These are phyloP conservation scores for Fraxinus cuspidata DNA, from an alignment of 257 asterid genomes.

Conservation along the genomic window DNA sequence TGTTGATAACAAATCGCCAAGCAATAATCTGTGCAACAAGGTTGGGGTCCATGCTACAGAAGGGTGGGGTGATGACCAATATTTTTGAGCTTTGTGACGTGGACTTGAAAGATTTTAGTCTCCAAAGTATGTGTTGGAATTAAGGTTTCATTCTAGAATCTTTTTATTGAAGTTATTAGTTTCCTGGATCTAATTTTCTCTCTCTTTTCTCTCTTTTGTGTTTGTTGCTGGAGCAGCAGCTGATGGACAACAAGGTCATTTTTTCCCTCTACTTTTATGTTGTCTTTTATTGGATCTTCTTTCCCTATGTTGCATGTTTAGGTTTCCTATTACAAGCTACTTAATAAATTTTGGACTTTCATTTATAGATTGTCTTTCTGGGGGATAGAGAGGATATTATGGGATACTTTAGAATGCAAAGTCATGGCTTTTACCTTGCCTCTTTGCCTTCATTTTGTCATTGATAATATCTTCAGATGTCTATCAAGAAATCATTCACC, in stretches of 20 bases:
- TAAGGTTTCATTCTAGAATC: neutral
- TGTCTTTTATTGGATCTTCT: conserved; percentile 7
- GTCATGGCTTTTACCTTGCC: neutral
- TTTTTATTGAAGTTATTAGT: conserved; percentile 15
- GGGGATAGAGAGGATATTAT: neutral
- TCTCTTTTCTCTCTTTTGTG: conserved; percentile 3
- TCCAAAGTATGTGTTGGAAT: conserved; percentile 63
- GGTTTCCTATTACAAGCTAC: neutral
- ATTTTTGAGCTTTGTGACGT: conserved; percentile 93
- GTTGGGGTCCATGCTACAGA: conserved; percentile 82
- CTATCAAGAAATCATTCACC: neutral
- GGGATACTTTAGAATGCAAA: neutral
- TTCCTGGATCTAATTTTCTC: conserved; percentile 30
- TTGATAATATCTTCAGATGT: neutral
- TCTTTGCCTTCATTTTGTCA: neutral
- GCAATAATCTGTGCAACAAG: conserved; percentile 83
- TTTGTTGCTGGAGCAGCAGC: conserved; percentile 50
- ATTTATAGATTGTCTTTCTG: neutral
- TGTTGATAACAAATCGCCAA: conserved; percentile 92
- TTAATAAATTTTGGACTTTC: neutral
- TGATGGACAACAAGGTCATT: conserved; percentile 81
- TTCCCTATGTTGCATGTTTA: neutral
- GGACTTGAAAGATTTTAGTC: conserved; percentile 94
- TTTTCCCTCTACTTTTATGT: conserved; percentile 14
- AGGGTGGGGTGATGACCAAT: conserved; percentile 85